phyloP scores from a whole-genome alignment of 495 filamentous ascomycete genomes.

The Penicillium cinerascens region DNA sequence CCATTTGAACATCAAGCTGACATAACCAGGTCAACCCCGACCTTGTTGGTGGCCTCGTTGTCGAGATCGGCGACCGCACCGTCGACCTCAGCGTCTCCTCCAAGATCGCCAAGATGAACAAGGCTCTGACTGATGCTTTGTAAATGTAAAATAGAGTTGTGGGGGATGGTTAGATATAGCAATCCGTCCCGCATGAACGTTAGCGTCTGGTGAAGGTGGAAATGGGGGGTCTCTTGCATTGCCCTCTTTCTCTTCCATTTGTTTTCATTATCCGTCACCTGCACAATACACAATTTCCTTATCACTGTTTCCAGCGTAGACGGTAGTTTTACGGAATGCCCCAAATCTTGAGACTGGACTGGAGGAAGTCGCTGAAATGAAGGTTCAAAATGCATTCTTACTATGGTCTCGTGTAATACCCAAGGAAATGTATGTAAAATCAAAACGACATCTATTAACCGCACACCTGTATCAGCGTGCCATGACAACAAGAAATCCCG shows the following conservation, averaged over 20 bases:
- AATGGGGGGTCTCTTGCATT: constrained; percentile 3
- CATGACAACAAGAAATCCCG: not conserved
- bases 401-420: not conserved
- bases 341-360: not conserved
- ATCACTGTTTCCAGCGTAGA: not conserved
- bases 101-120: constrained; percentile 98
- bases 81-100: constrained; percentile 94
- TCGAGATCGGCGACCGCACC: constrained; percentile 96
- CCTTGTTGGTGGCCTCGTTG: constrained; percentile 87
- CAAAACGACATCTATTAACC: not conserved
- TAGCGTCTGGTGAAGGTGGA: constrained; percentile 26
- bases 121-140: constrained; percentile 91
- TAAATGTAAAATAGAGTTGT: constrained; percentile 58
- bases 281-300: constrained; percentile 21
- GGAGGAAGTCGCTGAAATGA: not conserved
- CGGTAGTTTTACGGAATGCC: not conserved
- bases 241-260: constrained; percentile 19
- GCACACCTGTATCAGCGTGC: not conserved
- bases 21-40: constrained; percentile 77
- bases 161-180: constrained; percentile 24
- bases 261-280: constrained; percentile 31
- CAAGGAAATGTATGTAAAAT: not conserved
- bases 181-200: constrained; percentile 29
- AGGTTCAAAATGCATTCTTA: not conserved
- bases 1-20: not conserved